A percentile compares a stretch with the other conserved stretches of the same genome.
phyloP scores from a whole-genome alignment of 1,139 yeast genomes.

The Yamadazyma atmosphaerica region DNA sequence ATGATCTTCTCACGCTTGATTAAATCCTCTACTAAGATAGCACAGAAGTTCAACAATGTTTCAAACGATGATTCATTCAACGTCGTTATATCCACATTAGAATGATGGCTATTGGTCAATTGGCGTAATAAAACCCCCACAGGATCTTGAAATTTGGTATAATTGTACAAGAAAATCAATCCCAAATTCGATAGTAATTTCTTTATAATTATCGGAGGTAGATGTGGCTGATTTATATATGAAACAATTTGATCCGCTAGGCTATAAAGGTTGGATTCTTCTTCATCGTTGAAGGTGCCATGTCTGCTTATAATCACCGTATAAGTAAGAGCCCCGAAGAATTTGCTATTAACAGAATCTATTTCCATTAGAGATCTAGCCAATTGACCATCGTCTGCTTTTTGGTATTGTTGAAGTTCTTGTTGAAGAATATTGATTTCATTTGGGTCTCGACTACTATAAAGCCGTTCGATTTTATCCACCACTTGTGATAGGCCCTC shows the following conservation, averaged over 20 bases:
- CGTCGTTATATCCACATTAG: constrained; percentile 2
- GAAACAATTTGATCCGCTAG: constrained; percentile 12
- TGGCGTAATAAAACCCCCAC: constrained; percentile 8
- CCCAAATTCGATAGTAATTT: constrained; percentile 55
- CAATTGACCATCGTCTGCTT: constrained; percentile 48
- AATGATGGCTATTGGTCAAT: constrained; percentile 1
- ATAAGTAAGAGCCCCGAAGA: constrained; percentile 73
- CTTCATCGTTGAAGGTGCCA: constrained; percentile 9
- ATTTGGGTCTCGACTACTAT: constrained; percentile 42
- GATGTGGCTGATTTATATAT: constrained; percentile 6
- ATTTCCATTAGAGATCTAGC: constrained; percentile 48
- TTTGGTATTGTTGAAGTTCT: constrained; percentile 55
- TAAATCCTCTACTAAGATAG: constrained; percentile 60
- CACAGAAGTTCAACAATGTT: constrained; percentile 32
- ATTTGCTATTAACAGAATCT: constrained; percentile 52
- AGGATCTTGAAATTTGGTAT: constrained; percentile 18
- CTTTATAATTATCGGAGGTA: constrained; percentile 25
- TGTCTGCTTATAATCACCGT: constrained; percentile 54
- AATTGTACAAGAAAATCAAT: constrained; percentile 43
- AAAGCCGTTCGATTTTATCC: constrained; percentile 32
- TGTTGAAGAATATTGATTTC: constrained; percentile 50
- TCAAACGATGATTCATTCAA: constrained; percentile 10
- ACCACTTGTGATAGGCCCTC: constrained; percentile 10
- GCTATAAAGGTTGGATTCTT: constrained; percentile 6
- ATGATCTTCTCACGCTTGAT: constrained; percentile 30